Conservation (phyloP, 1,284 basidiomycete species). For the Dichomitus squalens region DNA sequence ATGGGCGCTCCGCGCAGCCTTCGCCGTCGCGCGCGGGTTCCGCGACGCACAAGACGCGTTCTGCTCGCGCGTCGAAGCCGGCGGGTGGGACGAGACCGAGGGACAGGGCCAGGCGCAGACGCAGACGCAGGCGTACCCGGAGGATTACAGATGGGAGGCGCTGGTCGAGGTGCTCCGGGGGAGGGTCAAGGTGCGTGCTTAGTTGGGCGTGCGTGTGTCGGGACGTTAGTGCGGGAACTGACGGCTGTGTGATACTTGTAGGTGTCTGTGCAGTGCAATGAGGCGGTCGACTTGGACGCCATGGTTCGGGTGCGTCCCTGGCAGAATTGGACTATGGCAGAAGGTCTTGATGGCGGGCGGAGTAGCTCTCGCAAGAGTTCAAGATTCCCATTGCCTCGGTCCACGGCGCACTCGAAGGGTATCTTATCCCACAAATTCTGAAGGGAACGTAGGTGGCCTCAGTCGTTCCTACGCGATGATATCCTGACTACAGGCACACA, state of each 20-base stretch:
- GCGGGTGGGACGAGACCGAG: constrained; percentile 65
- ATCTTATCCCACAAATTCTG: constrained; percentile 79
- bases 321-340: neutral
- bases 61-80: constrained; percentile 58
- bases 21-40: constrained; percentile 74
- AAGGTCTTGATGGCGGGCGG: neutral
- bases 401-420: constrained; percentile 88
- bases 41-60: constrained; percentile 77
- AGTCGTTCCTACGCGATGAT: neutral
- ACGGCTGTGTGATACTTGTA: constrained; percentile 30
- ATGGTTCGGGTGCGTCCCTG: constrained; percentile 60
- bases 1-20: constrained; percentile 61
- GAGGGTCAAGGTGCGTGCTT: constrained; percentile 56
- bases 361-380: constrained; percentile 76
- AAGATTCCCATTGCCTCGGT: constrained; percentile 80
- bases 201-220: constrained; percentile 23
- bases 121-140: constrained; percentile 66
- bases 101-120: constrained; percentile 48
- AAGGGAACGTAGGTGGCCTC: constrained; percentile 61
- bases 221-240: neutral
- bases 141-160: constrained; percentile 82
- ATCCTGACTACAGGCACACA: constrained; percentile 29
- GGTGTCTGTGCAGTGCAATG: constrained; percentile 75
- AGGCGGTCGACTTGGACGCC: constrained; percentile 45
- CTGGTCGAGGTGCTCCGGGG: constrained; percentile 87